Conservation (phyloP, 2,329 filamentous ascomycete genomes). For the Allantophomopsis cytisporea region DNA sequence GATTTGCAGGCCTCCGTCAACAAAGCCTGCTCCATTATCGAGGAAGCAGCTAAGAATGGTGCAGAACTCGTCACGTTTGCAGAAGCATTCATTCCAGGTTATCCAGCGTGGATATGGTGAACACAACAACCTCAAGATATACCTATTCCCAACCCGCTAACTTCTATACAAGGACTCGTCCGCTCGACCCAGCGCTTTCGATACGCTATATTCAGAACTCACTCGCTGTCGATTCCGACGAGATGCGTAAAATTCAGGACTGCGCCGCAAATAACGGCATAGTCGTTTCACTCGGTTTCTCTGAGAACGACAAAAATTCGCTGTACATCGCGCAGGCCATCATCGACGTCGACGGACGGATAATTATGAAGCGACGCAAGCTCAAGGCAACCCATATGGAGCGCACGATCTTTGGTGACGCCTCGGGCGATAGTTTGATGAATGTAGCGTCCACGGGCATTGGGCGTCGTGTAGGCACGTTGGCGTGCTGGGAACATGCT, state of each 20-base stretch:
- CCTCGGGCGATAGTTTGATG: too few relatives aligned
- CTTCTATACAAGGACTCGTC: conserved; percentile 7
- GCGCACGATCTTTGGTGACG: conserved; percentile 14
- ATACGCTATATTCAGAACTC: conserved; percentile 24
- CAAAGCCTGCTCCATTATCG: conserved; percentile 41
- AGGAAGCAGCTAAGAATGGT: conserved; percentile 33
- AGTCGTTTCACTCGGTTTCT: conserved; percentile 32
- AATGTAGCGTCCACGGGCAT: conserved; percentile 29
- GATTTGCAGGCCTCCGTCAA: conserved; percentile 36
- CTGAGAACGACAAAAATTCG: conserved; percentile 27
- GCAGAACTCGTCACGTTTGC: conserved; percentile 39
- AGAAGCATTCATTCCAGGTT: conserved; percentile 39
- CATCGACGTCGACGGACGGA: conserved; percentile 19
- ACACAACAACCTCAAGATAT: conserved; percentile 14
- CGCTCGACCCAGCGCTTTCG: conserved; percentile 7
- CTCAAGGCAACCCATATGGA: conserved; percentile 36
- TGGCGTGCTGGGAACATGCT: conserved; percentile 7
- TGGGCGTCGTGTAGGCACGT: conserved; percentile 10
- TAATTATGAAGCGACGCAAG: conserved; percentile 32
- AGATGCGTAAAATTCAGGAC: conserved; percentile 26
- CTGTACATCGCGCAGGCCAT: conserved; percentile 27
- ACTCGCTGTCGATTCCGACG: conserved; percentile 22
- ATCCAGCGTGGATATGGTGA: conserved; percentile 29
- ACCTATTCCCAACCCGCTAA: conserved; percentile 5
- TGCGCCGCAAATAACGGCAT: conserved; percentile 26